phyloP scores from a whole-genome alignment of 805 yeast genomes.

The Lipomyces yamanashiensis region DNA sequence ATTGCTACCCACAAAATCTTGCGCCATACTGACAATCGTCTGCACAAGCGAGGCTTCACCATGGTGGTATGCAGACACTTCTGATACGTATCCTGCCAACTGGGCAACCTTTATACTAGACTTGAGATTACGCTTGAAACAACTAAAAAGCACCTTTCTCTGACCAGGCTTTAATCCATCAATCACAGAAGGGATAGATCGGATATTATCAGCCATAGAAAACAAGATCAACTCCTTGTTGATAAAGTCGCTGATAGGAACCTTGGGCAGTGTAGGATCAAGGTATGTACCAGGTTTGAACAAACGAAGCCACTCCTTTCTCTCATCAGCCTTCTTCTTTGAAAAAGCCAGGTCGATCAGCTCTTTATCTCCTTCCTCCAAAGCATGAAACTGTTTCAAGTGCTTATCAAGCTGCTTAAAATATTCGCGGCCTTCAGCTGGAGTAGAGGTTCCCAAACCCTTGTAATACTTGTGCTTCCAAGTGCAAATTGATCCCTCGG shows the following conservation, averaged over 20 bases:
- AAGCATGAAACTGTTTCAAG: conserved; percentile 79
- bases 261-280: conserved; percentile 73
- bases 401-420: conserved; percentile 84
- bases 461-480: conserved; percentile 96
- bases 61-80: conserved; percentile 91
- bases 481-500: conserved; percentile 70
- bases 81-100: conserved; percentile 86
- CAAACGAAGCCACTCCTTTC: conserved; percentile 95
- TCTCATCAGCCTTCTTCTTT: conserved; percentile 92
- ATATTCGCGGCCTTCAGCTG: conserved; percentile 83
- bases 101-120: conserved; percentile 88
- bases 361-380: conserved; percentile 72
- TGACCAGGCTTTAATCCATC: conserved; percentile 98
- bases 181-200: conserved; percentile 91
- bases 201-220: conserved; percentile 93
- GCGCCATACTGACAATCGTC: conserved; percentile 93
- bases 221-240: conserved; percentile 93
- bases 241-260: conserved; percentile 92
- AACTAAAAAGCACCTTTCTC: conserved; percentile 87
- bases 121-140: conserved; percentile 77
- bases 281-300: conserved; percentile 89
- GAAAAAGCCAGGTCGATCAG: conserved; percentile 91
- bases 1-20: conserved; percentile 90
- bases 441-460: conserved; percentile 95
- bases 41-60: conserved; percentile 88